These are phyloP conservation scores for Fraxinus anomala DNA, from an alignment of 257 asterid genomes.

Conservation along the genomic window DNA sequence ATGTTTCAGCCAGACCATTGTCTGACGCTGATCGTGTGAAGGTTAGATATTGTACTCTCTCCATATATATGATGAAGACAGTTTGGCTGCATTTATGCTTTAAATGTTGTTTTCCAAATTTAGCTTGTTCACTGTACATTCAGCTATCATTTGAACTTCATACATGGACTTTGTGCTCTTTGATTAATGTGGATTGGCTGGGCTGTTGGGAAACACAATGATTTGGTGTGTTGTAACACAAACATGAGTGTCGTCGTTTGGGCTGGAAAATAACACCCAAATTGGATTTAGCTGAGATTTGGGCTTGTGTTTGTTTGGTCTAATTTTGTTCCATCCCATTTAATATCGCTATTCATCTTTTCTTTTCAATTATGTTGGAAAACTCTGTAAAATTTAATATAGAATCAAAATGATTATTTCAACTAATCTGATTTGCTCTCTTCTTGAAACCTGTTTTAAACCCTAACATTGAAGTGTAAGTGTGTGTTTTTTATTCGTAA, in stretches of 20 bases:
- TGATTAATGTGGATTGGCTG: not conserved
- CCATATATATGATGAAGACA: not conserved
- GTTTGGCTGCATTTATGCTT: not conserved
- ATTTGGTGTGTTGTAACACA: not conserved
- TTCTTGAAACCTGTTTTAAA: not conserved
- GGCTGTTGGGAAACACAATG: not conserved
- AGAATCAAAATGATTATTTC: not conserved
- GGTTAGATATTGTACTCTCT: constrained; percentile 20
- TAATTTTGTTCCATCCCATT: not conserved
- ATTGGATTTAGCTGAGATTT: not conserved
- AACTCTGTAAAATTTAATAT: not conserved
- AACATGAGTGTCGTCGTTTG: not conserved
- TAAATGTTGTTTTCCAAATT: not conserved
- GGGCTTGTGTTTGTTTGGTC: not conserved
- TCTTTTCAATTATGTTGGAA: not conserved
- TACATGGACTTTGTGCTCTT: not conserved
- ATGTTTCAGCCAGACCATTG: constrained; percentile 32
- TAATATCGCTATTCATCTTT: not conserved
- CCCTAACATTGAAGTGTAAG: not conserved
- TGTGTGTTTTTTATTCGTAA: not conserved
- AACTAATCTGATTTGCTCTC: not conserved
- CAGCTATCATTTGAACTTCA: not conserved
- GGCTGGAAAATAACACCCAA: not conserved
- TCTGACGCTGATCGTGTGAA: constrained; percentile 42
- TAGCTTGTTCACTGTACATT: not conserved